phyloP scores from a whole-genome alignment of 352 stramenopile genomes.

The Nothophytophthora sp. region DNA sequence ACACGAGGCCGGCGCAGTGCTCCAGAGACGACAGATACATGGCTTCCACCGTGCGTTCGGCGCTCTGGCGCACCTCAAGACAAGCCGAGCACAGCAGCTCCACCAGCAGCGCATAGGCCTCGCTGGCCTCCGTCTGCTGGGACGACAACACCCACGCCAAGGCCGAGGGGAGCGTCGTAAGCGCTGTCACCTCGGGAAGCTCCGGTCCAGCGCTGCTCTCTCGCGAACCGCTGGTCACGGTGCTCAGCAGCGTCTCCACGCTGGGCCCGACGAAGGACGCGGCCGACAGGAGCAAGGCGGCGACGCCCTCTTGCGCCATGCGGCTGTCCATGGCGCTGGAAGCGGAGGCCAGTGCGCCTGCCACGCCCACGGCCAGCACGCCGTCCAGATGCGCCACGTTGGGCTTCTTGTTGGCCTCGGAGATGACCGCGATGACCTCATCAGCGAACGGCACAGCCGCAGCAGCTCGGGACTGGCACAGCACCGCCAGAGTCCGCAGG shows the following conservation, averaged over 20 bases:
- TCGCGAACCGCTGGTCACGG: conserved; percentile 22
- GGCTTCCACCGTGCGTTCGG: conserved; percentile 40
- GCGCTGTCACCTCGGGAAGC: conserved; percentile 58
- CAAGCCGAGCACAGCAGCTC: conserved; percentile 59
- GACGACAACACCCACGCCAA: conserved; percentile 76
- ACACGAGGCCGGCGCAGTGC: conserved; percentile 49
- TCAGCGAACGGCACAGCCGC: conserved; percentile 37
- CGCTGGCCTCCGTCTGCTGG: conserved; percentile 45
- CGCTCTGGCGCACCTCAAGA: conserved; percentile 50
- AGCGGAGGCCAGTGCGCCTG: conserved; percentile 53
- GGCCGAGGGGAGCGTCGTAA: conserved; percentile 46
- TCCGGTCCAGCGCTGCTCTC: conserved; percentile 14
- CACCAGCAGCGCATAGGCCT: conserved; percentile 58
- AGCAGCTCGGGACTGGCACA: conserved; percentile 33
- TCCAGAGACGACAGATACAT: conserved; percentile 64
- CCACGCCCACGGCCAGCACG: conserved; percentile 65
- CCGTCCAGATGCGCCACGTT: conserved; percentile 77
- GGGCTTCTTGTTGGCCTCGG: conserved; percentile 78
- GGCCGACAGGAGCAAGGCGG: conserved; percentile 39
- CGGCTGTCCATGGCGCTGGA: conserved; percentile 60
- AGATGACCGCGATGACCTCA: conserved; percentile 57
- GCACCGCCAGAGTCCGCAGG: conserved; percentile 53
- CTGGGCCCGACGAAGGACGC: conserved; percentile 56
- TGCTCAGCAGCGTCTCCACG: conserved; percentile 39
- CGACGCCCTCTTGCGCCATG: conserved; percentile 56